Percentiles rank a stretch among this genome's conserved stretches.
Evolutionary conservation across 2,329 filamentous ascomycete genomes (phyloP).

Genomic region (Chrysoporthe cubensis): DNA sequence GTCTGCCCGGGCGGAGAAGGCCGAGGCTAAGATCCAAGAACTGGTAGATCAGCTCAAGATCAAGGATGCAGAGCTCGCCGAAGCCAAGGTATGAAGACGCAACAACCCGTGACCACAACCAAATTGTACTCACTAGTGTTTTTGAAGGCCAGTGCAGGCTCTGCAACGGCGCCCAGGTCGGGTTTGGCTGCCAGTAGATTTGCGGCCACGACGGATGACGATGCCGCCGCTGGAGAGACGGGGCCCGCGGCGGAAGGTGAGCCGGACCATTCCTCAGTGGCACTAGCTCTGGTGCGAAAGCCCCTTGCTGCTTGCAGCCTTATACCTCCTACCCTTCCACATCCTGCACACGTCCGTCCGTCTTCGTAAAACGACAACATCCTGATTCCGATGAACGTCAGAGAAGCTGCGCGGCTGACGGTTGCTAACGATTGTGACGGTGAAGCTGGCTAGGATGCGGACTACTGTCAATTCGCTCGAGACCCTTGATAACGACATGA

Average conservation of each 20-base stretch:
- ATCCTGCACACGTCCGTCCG: constrained; percentile 24
- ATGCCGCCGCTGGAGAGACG: constrained; percentile 37
- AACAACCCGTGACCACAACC: constrained; percentile 11
- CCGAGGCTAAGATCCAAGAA: constrained; percentile 52
- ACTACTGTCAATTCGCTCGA: constrained; percentile 26
- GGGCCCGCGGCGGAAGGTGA: constrained; percentile 58
- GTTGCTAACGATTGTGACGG: constrained; percentile 24
- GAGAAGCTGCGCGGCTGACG: constrained; percentile 13
- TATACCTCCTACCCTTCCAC: constrained; percentile 28
- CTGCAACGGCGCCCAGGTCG: constrained; percentile 44
- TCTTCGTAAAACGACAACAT: background rate
- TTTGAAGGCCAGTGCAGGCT: constrained; percentile 49
- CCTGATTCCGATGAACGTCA: constrained; percentile 12
- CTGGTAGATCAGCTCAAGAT: constrained; percentile 62
- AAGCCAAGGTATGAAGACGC: constrained; percentile 55
- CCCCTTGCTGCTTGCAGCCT: constrained; percentile 50
- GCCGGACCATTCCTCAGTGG: constrained; percentile 64
- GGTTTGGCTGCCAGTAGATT: constrained; percentile 60
- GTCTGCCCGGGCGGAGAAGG: constrained; percentile 55
- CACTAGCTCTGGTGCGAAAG: constrained; percentile 69
- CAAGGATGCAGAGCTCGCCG: constrained; percentile 66
- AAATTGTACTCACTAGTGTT: constrained; percentile 2
- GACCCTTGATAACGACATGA: constrained; percentile 28
- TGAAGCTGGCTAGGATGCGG: constrained; percentile 29
- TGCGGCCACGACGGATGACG: constrained; percentile 42